phyloP scores from a whole-genome alignment of 202 grass and related monocot genomes.

The Musa balbisiana region DNA sequence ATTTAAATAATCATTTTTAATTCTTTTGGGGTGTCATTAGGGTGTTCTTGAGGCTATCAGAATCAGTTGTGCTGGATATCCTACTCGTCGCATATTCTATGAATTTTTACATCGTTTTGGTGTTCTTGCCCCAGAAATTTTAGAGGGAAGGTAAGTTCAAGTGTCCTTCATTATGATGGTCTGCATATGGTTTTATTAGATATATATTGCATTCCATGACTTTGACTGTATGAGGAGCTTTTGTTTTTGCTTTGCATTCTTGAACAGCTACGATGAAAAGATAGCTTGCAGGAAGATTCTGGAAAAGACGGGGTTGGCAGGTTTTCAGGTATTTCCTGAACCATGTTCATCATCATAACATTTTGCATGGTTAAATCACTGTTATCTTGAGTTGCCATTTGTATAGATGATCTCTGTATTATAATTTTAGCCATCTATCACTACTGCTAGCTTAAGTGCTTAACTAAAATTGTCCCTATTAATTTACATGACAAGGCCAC shows the following conservation, averaged over 20 bases:
- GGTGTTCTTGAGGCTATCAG: conserved; percentile 98
- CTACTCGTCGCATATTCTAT: conserved; percentile 87
- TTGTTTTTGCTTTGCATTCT: conserved; percentile 1
- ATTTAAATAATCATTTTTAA: conserved; percentile 8
- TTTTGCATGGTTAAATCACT: neutral
- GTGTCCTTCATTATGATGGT: conserved; percentile 12
- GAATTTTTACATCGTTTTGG: conserved; percentile 91
- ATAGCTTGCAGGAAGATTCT: conserved; percentile 76
- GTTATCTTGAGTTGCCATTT: neutral
- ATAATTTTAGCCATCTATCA: neutral
- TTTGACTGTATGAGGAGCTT: neutral
- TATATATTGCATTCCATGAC: neutral
- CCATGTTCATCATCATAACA: neutral
- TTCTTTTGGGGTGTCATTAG: conserved; percentile 32
- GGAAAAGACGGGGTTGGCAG: conserved; percentile 73
- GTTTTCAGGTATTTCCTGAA: conserved; percentile 58
- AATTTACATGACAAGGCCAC: too few relatives aligned
- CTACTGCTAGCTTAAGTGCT: too few relatives aligned
- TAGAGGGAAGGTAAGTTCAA: conserved; percentile 74
- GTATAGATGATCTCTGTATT: neutral
- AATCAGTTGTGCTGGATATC: conserved; percentile 97
- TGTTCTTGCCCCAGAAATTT: conserved; percentile 74
- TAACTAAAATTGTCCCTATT: too few relatives aligned
- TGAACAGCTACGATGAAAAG: conserved; percentile 82
- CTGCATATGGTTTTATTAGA: too few relatives aligned